Evolutionary conservation across 345 rosid species (phyloP).

Genomic region (sweet orange (Citrus sinensis)): DVS_A1.0 CM039162.1:32875501-32876000

Average conservation of each 20-base stretch:
- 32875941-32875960: slow-evolving; percentile 27
- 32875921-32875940: slow-evolving; percentile 18
- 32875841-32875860: background rate
- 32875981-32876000: slow-evolving; percentile 38
- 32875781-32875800: background rate
- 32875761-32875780: background rate
- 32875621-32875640: background rate
- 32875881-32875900: background rate
- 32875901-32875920: background rate
- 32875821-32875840: background rate
- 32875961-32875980: background rate
- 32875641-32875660: background rate
- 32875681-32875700: background rate
- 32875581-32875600: background rate
- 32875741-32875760: background rate
- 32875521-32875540: background rate
- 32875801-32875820: background rate
- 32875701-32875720: background rate
- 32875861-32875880: background rate
- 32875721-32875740: background rate
- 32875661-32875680: background rate
- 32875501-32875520: slow-evolving; percentile 9
- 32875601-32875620: background rate
- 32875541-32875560: background rate
- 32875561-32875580: background rate